Base-by-base conservation (phyloP, 75 land plant genomes). In the Isoetes taiwanensis region DNA sequence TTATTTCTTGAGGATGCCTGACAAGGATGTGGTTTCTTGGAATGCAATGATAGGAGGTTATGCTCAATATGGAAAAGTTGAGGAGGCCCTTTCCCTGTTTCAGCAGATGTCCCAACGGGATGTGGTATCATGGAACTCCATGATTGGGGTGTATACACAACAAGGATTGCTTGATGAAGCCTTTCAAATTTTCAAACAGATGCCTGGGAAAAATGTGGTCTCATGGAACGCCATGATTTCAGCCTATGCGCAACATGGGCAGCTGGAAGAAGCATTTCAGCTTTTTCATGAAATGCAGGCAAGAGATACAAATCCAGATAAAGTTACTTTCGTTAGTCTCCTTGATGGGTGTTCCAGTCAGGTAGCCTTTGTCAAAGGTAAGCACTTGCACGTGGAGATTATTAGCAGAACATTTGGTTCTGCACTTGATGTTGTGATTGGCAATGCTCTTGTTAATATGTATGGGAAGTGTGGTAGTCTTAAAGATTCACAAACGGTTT, bases 381-480 rank as follows among this genome's bases (percentile, higher is more conserved):
- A 19, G 25, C 6, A 6, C 5, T 23, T 46, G 16, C 50, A 46
- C 50, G 16, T 6, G 4, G 16, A 23, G 50, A 46, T 46, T n/a
- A n/a, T n/a, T n/a, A n/a, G 12, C 5, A 5, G 12, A 16, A 46
- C 21, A 16, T 46, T 19, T 19, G 50, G n/a, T 46, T 46, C 50
- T 19, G 23, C 12, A 19, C 50, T 4, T n/a, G n/a, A n/a, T n/a
- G n/a, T 46, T n/a, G 23, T 46, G 25, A n/a, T 46, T 4, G 8
- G 23, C 50, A 46, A 46, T 23, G 5, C 50, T 46, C 50, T 46
- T 23, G n/a, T n/a, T 19, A 23, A 6, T 5, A 46, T 46, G 50
- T 46, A 46, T n/a, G 50, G 25, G n/a, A 46, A 46, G 50, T 46
- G 50, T 46, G 50, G 50, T 4, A 3, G 25, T n/a, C 50, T 46